Base-by-base conservation (phyloP, 805 yeast genomes). In the Debaryomyces prosopidis region DNA sequence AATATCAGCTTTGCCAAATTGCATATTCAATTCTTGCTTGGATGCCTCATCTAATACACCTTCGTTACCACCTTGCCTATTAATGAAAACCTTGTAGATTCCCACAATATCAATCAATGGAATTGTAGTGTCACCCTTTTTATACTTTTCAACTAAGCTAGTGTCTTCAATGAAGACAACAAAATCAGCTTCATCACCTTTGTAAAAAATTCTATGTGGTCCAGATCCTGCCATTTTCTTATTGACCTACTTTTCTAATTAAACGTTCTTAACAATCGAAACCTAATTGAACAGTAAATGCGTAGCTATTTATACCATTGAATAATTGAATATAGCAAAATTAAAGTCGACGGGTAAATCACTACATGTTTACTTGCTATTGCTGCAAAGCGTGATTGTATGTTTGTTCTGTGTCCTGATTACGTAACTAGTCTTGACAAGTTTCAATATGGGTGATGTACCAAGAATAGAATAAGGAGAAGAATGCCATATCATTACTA, bases 1-100 rank as follows among this genome's bases (percentile, higher is more conserved):
- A 3, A 63, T 57, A 34, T 68, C 70, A 40, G 74, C 67, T 19
- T 77, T 69, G 23, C 90, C 92, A 52, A 89, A 89, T 57, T 88
- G 94, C 50, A 77, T 77, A 41, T 74, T 75, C 33, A 89, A 60
- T 48, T 83, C 86, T 15, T 72, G 68, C 45, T 80, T 77, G 6
- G 92, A 84, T 2, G 92, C 96, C 55, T 80, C 83, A 42, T 84
- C 87, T 19, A 86, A 60, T 7, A 76, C 74, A 45, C 96, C 96
- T 54, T 81, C 87, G 3, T 81, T 68, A 27, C 96, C 96, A 38
- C 87, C 85, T 18, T 71, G 72, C 48, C 76, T 75, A 45, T 80
- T 78, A 17, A 78, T 73, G 59, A 75, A 89, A n/a, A 89, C 75
- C 55, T 84, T 79, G 69, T 79, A 87, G 7, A 76, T 71, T 0